Base-by-base conservation (phyloP, 768 basidiomycete species). In the Glaciozyma martinii region DNA sequence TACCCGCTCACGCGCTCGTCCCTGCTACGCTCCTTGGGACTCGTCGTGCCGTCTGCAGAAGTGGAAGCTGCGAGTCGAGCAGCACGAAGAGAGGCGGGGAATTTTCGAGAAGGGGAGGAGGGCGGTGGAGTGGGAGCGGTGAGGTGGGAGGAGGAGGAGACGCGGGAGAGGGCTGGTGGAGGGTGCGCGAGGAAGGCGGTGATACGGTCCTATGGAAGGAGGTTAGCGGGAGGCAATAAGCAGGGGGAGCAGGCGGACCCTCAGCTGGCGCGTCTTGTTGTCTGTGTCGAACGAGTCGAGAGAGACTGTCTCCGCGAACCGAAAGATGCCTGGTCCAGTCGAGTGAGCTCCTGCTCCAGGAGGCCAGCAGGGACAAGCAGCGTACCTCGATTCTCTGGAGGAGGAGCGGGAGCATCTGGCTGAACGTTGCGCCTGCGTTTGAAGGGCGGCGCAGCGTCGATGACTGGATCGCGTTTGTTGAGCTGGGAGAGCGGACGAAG, bases 211-310 rank as follows among this genome's bases (percentile, higher is more conserved):
- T 67, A 23, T 18, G 9, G 54, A n/a, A 5, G 21, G 13, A 5
- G 4, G 4, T 5, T 15, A 49, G 55, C 21, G 16, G 25, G 15
- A 5, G 18, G 1, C 9, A 9, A 23, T 7, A n/a, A 12, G 30
- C n/a, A 21, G 18, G 42, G 29, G 4, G 27, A 47, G 29, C 37
- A 5, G 9, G 15, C 19, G 3, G n/a, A 67, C 62, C 21, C 53
- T 43, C 29, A 68, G 56, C 33, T 49, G 54, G 30, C 63, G 60
- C n/a, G 63, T 68, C 43, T 68, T 68, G 10, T 30, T 37, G 7
- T 56, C 57, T 1, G 63, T 44, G 54, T 61, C 61, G 61, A 68
- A 68, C 53, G 67, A 68, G 43, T 68, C 50, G n/a, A 52, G 50
- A 21, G 50, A 52, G 25, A 52, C 50, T 8, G 50, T 52, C 50